phyloP scores from a whole-genome alignment of 140 eudicot species.

The Stevia rebaudiana region DNA sequence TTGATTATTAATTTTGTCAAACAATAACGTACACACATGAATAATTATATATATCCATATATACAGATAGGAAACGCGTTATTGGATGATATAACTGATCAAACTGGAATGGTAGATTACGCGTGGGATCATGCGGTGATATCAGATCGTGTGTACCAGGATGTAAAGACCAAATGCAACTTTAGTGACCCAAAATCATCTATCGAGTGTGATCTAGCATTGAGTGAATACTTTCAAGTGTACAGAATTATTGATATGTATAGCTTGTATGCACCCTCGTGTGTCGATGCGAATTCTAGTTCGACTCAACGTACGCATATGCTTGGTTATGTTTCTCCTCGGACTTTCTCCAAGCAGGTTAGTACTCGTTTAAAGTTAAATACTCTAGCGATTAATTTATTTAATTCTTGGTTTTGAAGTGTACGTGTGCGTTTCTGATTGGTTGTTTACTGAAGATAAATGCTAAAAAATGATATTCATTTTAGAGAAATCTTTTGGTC shows the following conservation, averaged over 20 bases:
- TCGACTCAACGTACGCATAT: slow-evolving; percentile 26
- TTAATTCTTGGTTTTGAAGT: no score
- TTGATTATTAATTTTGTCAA: neutral
- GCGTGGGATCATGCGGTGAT: slow-evolving; percentile 91
- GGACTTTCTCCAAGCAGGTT: slow-evolving; percentile 39
- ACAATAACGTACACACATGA: no score
- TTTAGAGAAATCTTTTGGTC: no score
- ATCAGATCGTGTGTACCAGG: slow-evolving; percentile 47
- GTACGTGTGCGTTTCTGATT: no score
- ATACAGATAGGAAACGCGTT: slow-evolving; percentile 79
- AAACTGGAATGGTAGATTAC: slow-evolving; percentile 69
- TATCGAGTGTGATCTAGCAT: slow-evolving; percentile 26
- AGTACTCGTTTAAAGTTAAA: slow-evolving; percentile 15
- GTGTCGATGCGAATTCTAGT: slow-evolving; percentile 27
- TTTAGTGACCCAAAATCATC: slow-evolving; percentile 32
- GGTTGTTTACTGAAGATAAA: no score
- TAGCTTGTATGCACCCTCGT: slow-evolving; percentile 60
- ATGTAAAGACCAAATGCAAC: slow-evolving; percentile 42
- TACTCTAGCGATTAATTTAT: no score
- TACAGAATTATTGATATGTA: slow-evolving; percentile 67
- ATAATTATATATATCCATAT: no score
- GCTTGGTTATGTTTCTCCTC: slow-evolving; percentile 39
- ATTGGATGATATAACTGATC: slow-evolving; percentile 75
- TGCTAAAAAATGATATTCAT: no score
- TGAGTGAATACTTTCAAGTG: slow-evolving; percentile 43